phyloP scores from a whole-genome alignment of 805 yeast genomes.

The Wickerhamiella kurtzmanii region DNA sequence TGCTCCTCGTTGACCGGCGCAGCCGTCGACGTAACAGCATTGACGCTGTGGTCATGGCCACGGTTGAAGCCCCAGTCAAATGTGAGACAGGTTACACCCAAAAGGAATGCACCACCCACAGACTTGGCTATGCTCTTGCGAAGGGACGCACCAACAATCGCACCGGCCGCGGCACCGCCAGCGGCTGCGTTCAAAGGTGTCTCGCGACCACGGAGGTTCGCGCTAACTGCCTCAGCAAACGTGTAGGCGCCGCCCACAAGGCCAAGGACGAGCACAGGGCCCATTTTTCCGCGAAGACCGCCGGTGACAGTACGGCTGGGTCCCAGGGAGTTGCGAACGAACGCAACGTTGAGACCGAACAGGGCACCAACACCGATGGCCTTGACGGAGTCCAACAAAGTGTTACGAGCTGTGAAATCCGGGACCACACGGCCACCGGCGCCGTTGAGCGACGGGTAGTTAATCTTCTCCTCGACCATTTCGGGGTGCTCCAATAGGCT shows the following conservation, averaged over 20 bases:
- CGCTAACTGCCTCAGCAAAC: slow-evolving; percentile 32
- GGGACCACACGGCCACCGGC: slow-evolving; percentile 28
- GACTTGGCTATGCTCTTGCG: slow-evolving; percentile 26
- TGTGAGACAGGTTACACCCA: slow-evolving; percentile 34
- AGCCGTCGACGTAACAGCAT: slow-evolving; percentile 24
- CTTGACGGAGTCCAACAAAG: slow-evolving; percentile 36
- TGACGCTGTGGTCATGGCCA: slow-evolving; percentile 21
- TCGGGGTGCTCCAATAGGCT: background rate
- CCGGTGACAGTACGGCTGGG: slow-evolving; percentile 23
- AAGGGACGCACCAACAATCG: slow-evolving; percentile 28
- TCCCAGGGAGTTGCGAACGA: slow-evolving; percentile 25
- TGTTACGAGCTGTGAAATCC: slow-evolving; percentile 41
- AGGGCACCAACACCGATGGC: slow-evolving; percentile 34
- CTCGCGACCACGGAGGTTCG: slow-evolving; percentile 49
- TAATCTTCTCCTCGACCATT: slow-evolving; percentile 2
- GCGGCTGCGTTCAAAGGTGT: slow-evolving; percentile 47
- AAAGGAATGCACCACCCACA: slow-evolving; percentile 34
- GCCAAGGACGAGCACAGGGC: slow-evolving; percentile 25
- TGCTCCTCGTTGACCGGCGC: slow-evolving; percentile 26
- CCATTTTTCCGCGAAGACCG: slow-evolving; percentile 20
- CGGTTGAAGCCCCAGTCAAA: slow-evolving; percentile 25
- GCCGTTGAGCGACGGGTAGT: slow-evolving; percentile 17
- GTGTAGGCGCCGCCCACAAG: slow-evolving; percentile 38
- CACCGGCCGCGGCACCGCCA: slow-evolving; percentile 38
- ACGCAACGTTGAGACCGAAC: slow-evolving; percentile 38